A percentile compares a stretch with the other conserved stretches of the same genome.
Conservation (phyloP, 2,329 filamentous ascomycete species). For the Monosporascus sp. region DNA sequence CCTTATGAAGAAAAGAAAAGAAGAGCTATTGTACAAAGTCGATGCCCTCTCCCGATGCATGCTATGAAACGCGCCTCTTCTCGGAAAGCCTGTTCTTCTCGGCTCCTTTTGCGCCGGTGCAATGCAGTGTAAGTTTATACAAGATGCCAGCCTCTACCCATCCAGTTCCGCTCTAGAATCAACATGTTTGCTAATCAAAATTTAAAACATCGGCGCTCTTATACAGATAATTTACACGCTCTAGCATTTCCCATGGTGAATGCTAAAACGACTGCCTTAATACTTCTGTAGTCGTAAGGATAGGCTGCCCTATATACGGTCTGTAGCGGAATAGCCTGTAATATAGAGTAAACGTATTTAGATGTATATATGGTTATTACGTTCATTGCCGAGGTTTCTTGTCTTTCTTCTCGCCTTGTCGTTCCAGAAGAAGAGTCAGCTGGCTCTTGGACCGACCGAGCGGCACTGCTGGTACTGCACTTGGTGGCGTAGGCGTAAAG, state of each 20-base stretch:
- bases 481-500: constrained; percentile 47
- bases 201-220: neutral
- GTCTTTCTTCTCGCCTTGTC: constrained; percentile 27
- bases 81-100: neutral
- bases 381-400: constrained; percentile 23
- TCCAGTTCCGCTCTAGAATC: neutral
- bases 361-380: neutral
- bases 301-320: neutral
- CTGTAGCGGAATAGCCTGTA: neutral
- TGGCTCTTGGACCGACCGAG: constrained; percentile 58
- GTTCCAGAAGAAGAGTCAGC: constrained; percentile 51
- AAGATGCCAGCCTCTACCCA: neutral
- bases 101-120: neutral
- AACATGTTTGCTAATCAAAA: no score
- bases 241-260: neutral
- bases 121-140: neutral
- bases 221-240: neutral
- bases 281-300: neutral
- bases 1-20: neutral
- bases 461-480: constrained; percentile 38
- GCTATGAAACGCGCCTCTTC: neutral
- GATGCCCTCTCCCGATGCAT: no score
- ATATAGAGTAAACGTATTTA: constrained; percentile 3
- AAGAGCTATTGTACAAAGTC: neutral
- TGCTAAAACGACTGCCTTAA: no score